Evolutionary conservation across 805 yeast genomes (phyloP).

Genomic region (Candida ipomoeae): DNA sequence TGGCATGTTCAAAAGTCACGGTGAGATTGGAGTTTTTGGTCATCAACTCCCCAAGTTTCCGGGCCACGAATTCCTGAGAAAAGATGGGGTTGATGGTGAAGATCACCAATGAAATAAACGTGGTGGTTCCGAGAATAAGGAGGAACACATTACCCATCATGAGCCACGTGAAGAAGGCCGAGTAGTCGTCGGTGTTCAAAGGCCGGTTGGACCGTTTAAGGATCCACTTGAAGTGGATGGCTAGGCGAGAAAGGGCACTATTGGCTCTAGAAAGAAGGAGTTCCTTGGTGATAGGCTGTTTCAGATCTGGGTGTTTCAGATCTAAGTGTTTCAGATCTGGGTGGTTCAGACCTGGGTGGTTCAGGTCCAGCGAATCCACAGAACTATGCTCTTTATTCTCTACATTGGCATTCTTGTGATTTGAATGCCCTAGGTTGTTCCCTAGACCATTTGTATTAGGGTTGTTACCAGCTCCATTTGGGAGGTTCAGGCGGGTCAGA

Average conservation of each 20-base stretch:
- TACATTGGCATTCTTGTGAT: no score
- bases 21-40: constrained; percentile 79
- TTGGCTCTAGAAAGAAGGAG: constrained; percentile 27
- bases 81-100: constrained; percentile 77
- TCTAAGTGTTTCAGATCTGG: neutral
- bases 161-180: constrained; percentile 89
- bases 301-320: neutral
- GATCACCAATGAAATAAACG: constrained; percentile 78
- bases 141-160: constrained; percentile 81
- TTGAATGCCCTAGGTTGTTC: no score
- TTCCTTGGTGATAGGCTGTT: constrained; percentile 18
- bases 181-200: constrained; percentile 85
- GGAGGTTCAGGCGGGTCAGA: neutral
- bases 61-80: constrained; percentile 85
- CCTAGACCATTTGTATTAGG: no score
- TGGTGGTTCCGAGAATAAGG: constrained; percentile 84
- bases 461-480: neutral
- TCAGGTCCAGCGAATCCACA: no score
- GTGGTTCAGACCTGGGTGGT: no score
- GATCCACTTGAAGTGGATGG: constrained; percentile 59
- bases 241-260: constrained; percentile 26
- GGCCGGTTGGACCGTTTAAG: constrained; percentile 75
- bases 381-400: no score
- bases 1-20: constrained; percentile 88
- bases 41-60: constrained; percentile 72